Conservation (phyloP, 2,329 filamentous ascomycete genomes). For the Penicillium sp. region DNA sequence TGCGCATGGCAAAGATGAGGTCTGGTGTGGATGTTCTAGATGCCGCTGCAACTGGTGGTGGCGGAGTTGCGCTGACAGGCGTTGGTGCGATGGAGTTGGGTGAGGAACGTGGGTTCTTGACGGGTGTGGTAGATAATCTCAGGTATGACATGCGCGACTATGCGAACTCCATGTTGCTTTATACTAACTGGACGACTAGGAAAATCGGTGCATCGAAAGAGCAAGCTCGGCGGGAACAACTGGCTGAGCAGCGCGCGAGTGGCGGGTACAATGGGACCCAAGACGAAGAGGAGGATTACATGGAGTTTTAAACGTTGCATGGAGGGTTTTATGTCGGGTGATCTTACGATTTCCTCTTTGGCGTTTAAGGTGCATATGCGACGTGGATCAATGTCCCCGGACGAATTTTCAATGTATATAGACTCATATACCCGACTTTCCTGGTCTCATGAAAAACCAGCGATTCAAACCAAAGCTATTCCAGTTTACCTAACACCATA, state of each 20-base stretch:
- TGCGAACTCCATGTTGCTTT: background rate
- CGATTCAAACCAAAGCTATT: constrained; percentile 22
- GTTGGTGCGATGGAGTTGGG: constrained; percentile 92
- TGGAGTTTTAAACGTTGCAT: constrained; percentile 45
- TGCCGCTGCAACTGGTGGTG: constrained; percentile 48
- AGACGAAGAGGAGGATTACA: constrained; percentile 55
- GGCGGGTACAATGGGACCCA: constrained; percentile 47
- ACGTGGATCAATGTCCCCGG: constrained; percentile 18
- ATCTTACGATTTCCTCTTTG: constrained; percentile 15
- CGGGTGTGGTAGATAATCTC: constrained; percentile 82
- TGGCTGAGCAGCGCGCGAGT: constrained; percentile 64
- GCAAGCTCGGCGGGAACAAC: constrained; percentile 71
- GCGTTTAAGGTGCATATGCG: constrained; percentile 28
- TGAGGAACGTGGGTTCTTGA: constrained; percentile 80
- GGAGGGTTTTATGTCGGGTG: constrained; percentile 6
- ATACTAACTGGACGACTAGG: constrained; percentile 42
- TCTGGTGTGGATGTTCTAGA: constrained; percentile 71
- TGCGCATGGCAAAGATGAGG: constrained; percentile 84
- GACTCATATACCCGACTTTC: constrained; percentile 36
- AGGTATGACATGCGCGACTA: constrained; percentile 43
- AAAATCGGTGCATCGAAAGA: constrained; percentile 81
- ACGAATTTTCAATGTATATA: constrained; percentile 31
- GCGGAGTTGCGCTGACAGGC: constrained; percentile 72
- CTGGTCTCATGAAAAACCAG: constrained; percentile 15
- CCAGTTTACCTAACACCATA: constrained; percentile 36